Evolutionary conservation across 1,284 basidiomycete genomes (phyloP).

Genomic region (Cryptococcus jaspeensis): DNA sequence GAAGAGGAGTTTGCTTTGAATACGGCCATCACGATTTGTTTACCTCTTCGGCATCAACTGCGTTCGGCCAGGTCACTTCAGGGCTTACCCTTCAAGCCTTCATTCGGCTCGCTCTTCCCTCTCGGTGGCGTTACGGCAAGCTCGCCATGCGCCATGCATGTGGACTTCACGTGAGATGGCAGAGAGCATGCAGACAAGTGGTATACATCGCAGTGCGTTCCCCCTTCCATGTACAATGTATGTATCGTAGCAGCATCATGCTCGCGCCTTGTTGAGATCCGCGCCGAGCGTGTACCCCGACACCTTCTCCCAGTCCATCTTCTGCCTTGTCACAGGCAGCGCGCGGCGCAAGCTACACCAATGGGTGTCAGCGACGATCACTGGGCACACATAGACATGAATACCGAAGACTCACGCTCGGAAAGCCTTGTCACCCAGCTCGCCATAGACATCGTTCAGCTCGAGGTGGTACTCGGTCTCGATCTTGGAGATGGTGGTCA

Average conservation of each 20-base stretch:
- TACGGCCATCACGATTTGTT: background rate
- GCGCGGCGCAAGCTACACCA: conserved; percentile 68
- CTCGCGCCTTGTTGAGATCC: conserved; percentile 60
- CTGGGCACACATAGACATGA: background rate
- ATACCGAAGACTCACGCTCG: conserved; percentile 54
- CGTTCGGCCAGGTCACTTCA: too few relatives aligned
- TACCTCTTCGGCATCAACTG: background rate
- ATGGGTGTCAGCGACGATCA: background rate
- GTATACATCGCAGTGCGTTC: background rate
- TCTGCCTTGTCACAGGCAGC: conserved; percentile 85
- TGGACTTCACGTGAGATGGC: too few relatives aligned
- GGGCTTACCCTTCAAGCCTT: too few relatives aligned
- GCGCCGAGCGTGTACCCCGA: conserved; percentile 79
- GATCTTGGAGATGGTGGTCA: conserved; percentile 75
- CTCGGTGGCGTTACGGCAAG: too few relatives aligned
- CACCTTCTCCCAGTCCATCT: conserved; percentile 92
- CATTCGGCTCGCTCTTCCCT: too few relatives aligned
- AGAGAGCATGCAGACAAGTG: too few relatives aligned
- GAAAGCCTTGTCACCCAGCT: conserved; percentile 88
- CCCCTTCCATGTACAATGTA: background rate
- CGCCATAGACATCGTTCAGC: conserved; percentile 74
- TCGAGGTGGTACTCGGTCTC: conserved; percentile 76
- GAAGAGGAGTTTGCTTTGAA: background rate
- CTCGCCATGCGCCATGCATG: too few relatives aligned
- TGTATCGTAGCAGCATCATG: conserved; percentile 12